Conservation (phyloP, 176 grass and related monocot species). For the Eleusine indica region DNA sequence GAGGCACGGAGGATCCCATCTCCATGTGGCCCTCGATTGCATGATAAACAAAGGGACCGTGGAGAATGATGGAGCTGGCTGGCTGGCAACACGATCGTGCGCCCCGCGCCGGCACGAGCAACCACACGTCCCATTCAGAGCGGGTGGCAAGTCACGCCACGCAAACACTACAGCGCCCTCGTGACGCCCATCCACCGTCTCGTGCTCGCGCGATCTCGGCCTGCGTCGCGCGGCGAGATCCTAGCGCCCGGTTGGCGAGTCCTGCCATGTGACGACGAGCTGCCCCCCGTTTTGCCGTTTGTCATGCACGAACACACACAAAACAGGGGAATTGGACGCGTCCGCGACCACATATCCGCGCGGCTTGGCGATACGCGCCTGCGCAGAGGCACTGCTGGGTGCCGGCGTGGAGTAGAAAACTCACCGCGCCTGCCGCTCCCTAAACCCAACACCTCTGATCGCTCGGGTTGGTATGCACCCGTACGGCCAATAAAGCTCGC, state of each 20-base stretch:
- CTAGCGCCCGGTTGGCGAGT: background rate
- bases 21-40: background rate
- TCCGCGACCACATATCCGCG: slow-evolving; percentile 8
- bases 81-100: background rate
- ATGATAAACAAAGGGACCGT: slow-evolving; percentile 24
- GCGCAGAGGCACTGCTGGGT: background rate
- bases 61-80: slow-evolving; percentile 32
- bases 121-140: slow-evolving; percentile 27
- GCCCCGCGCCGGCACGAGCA: background rate
- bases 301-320: slow-evolving; percentile 40
- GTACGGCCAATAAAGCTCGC: background rate
- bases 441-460: background rate
- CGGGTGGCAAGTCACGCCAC: slow-evolving; percentile 14
- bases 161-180: slow-evolving; percentile 8
- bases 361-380: slow-evolving; percentile 31
- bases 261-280: slow-evolving; percentile 26
- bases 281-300: background rate
- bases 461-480: background rate
- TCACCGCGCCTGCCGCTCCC: background rate
- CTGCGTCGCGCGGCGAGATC: slow-evolving; percentile 1
- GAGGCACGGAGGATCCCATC: background rate
- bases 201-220: slow-evolving; percentile 2
- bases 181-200: background rate
- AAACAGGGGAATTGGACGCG: slow-evolving; percentile 1
- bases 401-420: background rate